These are phyloP conservation scores for Aeschynomene evenia DNA, from an alignment of 306 rosid genomes.

Conservation along the genomic window DNA sequence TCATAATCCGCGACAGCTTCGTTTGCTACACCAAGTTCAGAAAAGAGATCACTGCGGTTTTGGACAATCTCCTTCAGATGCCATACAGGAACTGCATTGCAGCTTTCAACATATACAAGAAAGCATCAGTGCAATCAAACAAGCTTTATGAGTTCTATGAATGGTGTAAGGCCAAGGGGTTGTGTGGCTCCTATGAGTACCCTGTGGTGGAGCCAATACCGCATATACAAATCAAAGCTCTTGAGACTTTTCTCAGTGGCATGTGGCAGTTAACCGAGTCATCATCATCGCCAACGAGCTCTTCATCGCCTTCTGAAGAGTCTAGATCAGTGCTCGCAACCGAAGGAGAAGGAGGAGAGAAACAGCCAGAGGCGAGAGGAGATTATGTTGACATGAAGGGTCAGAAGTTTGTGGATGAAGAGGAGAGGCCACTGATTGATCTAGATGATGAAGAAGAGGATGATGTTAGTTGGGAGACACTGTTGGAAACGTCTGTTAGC, in stretches of 20 bases:
- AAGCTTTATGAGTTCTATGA: slow-evolving; percentile 58
- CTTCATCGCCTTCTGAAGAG: slow-evolving; percentile 22
- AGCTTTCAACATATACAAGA: slow-evolving; percentile 63
- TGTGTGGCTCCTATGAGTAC: slow-evolving; percentile 59
- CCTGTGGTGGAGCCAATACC: slow-evolving; percentile 63
- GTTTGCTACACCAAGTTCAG: slow-evolving; percentile 43
- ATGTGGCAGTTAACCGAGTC: slow-evolving; percentile 75
- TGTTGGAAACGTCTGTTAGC: slow-evolving; percentile 60
- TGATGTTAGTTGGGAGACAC: slow-evolving; percentile 55
- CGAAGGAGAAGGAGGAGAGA: slow-evolving; percentile 11
- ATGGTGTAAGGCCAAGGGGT: slow-evolving; percentile 51
- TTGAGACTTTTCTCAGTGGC: slow-evolving; percentile 51
- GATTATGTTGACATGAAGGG: slow-evolving; percentile 22
- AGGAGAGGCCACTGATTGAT: slow-evolving; percentile 53
- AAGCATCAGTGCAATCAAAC: slow-evolving; percentile 56
- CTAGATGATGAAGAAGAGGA: slow-evolving; percentile 30
- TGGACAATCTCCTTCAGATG: slow-evolving; percentile 63
- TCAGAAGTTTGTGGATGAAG: slow-evolving; percentile 31
- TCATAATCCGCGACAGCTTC: slow-evolving; percentile 60
- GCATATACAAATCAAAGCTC: slow-evolving; percentile 48
- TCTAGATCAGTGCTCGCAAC: slow-evolving; percentile 20
- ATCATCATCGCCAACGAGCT: slow-evolving; percentile 25
- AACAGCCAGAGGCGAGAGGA: not conserved
- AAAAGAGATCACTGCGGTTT: slow-evolving; percentile 40
- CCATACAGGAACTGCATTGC: slow-evolving; percentile 51